Conservation (phyloP, 345 rosid genomes). For the Raphanus raphanistrum region DNA sequence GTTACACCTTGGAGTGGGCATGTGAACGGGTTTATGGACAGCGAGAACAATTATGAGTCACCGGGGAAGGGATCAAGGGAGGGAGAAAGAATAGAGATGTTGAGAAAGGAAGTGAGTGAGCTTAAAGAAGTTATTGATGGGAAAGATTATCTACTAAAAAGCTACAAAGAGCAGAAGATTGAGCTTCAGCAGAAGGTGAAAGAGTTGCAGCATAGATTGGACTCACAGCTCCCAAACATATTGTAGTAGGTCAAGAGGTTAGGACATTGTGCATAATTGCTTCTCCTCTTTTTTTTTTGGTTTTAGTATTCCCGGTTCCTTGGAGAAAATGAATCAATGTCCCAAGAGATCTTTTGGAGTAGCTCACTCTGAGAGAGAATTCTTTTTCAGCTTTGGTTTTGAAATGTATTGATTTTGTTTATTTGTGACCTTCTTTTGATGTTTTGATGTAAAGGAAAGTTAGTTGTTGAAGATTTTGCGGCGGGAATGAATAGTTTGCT, state of each 20-base stretch:
- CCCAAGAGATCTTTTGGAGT: slow-evolving; percentile 14
- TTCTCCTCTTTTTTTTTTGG: neutral
- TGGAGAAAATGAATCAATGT: slow-evolving; percentile 18
- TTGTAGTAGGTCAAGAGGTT: slow-evolving; percentile 72
- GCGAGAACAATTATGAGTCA: slow-evolving; percentile 45
- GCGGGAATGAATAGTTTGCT: neutral
- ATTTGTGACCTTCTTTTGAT: neutral
- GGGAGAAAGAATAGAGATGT: slow-evolving; percentile 62
- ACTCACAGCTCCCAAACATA: slow-evolving; percentile 83
- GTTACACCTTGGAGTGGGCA: slow-evolving; percentile 61
- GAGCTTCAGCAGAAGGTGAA: slow-evolving; percentile 80
- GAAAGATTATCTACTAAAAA: slow-evolving; percentile 74
- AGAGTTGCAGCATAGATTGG: slow-evolving; percentile 89
- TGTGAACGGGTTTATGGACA: slow-evolving; percentile 55
- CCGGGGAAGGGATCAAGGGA: slow-evolving; percentile 52
- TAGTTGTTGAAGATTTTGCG: slow-evolving; percentile 12
- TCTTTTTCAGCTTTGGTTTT: slow-evolving; percentile 15
- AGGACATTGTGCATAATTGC: slow-evolving; percentile 60
- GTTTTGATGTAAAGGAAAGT: slow-evolving; percentile 23
- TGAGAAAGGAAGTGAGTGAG: slow-evolving; percentile 83
- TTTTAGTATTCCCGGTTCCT: neutral
- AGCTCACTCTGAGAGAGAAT: slow-evolving; percentile 19
- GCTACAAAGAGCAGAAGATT: slow-evolving; percentile 85
- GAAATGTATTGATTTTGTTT: slow-evolving; percentile 20
- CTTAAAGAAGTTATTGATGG: slow-evolving; percentile 91